These are phyloP conservation scores for Dichomitus squalens DNA, from an alignment of 1,284 basidiomycete genomes.

Conservation along the genomic window DNA sequence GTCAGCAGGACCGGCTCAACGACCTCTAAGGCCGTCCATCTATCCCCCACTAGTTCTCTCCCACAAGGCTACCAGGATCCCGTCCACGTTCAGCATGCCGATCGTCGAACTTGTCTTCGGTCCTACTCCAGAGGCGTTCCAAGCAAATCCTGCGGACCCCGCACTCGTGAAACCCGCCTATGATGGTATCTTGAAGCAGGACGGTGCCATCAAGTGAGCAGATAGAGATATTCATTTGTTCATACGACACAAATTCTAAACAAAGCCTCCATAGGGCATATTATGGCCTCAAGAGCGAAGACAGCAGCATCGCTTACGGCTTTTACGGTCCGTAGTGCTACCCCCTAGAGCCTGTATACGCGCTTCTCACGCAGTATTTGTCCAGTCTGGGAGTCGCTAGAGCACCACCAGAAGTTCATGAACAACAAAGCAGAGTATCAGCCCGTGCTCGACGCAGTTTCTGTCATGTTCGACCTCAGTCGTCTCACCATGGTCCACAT, in stretches of 20 bases:
- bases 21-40: not conserved
- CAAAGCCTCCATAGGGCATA: conserved; percentile 15
- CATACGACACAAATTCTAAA: not conserved
- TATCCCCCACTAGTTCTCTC: not conserved
- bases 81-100: conserved; percentile 1
- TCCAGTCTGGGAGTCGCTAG: conserved; percentile 7
- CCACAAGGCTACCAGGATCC: not conserved
- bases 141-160: conserved; percentile 10
- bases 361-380: not conserved
- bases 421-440: conserved; percentile 21
- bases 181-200: conserved; percentile 19
- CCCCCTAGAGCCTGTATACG: too few relatives aligned
- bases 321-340: conserved; percentile 21
- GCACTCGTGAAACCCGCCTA: conserved; percentile 7
- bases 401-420: conserved; percentile 22
- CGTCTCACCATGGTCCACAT: conserved; percentile 20
- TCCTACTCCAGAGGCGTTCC: conserved; percentile 9
- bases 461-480: conserved; percentile 6
- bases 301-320: conserved; percentile 21
- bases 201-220: conserved; percentile 25
- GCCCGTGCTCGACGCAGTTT: conserved; percentile 6
- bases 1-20: not conserved
- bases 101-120: conserved; percentile 18
- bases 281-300: conserved; percentile 24
- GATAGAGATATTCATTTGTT: not conserved